Conservation (phyloP, 2,329 filamentous ascomycete species). For the Fusarium euwallaceae region DNA sequence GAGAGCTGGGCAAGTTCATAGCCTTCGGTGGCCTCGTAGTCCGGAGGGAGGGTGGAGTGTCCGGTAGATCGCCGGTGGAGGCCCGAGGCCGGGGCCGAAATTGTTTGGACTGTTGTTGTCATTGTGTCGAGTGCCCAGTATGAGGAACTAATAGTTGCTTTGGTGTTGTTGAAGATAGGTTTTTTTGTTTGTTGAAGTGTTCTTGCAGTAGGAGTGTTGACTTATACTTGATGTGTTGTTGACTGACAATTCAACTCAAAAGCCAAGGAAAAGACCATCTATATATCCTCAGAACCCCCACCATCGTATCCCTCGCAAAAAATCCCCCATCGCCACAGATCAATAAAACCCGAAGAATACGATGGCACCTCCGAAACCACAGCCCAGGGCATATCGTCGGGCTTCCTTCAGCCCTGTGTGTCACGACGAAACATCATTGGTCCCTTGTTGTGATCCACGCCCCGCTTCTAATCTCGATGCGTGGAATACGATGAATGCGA, state of each 20-base stretch:
- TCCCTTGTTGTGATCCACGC: background rate
- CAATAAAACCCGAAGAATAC: constrained; percentile 36
- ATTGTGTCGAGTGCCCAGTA: constrained; percentile 7
- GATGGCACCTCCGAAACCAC: constrained; percentile 9
- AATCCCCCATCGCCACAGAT: background rate
- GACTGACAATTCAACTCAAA: background rate
- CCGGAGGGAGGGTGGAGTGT: constrained; percentile 46
- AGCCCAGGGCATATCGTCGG: constrained; percentile 20
- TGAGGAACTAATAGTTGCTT: background rate
- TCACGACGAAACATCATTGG: constrained; percentile 23
- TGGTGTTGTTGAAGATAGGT: background rate
- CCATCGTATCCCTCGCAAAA: background rate
- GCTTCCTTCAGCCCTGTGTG: constrained; percentile 30
- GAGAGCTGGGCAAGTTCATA: constrained; percentile 45
- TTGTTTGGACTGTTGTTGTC: constrained; percentile 11
- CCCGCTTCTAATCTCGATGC: constrained; percentile 16
- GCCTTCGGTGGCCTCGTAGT: constrained; percentile 42
- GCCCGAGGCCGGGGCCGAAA: constrained; percentile 6
- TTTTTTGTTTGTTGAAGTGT: background rate
- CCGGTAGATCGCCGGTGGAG: constrained; percentile 23
- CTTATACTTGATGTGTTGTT: background rate
- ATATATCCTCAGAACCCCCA: background rate
- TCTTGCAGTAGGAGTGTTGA: background rate
- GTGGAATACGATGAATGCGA: constrained; percentile 51
- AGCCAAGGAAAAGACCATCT: constrained; percentile 9